Percentiles rank a stretch among this genome's conserved stretches.
These are phyloP conservation scores for Jasminum sambac DNA, from an alignment of 257 asterid genomes.

Conservation along the genomic window DNA sequence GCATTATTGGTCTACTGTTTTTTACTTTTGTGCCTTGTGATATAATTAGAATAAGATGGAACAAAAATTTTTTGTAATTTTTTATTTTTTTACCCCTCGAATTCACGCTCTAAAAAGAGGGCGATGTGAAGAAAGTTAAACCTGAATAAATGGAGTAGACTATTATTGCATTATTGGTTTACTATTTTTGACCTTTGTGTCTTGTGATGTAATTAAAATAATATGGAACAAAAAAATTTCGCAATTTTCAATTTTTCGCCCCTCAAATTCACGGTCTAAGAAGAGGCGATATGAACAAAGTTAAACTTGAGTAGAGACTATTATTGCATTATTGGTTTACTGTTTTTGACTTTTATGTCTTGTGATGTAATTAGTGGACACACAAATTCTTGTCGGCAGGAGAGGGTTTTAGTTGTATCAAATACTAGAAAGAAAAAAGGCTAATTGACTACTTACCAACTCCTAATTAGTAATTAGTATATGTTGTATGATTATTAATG, in stretches of 20 bases:
- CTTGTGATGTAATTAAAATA: constrained; percentile 44
- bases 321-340: constrained; percentile 24
- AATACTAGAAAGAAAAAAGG: constrained; percentile 22
- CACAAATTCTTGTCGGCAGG: constrained; percentile 84
- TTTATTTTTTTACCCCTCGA: no score
- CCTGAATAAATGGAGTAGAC: no score
- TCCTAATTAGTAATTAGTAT: constrained; percentile 26
- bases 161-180: constrained; percentile 26
- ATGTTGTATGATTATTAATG: not conserved
- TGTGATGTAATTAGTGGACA: constrained; percentile 54
- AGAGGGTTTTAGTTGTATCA: constrained; percentile 31
- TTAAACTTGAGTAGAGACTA: no score
- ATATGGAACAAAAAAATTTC: no score
- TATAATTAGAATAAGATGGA: no score
- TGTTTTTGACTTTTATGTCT: constrained; percentile 36
- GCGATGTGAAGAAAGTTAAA: no score
- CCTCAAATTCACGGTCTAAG: no score
- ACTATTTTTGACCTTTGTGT: constrained; percentile 35
- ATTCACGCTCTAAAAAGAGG: no score
- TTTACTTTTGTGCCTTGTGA: constrained; percentile 37
- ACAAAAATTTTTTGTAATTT: no score
- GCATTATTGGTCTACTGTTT: constrained; percentile 14
- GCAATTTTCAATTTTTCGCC: no score
- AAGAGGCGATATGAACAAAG: no score
- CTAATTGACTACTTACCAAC: constrained; percentile 67